Evolutionary conservation across 495 filamentous ascomycete species (phyloP).

Genomic region (Lasiosphaeris hirsuta): DNA sequence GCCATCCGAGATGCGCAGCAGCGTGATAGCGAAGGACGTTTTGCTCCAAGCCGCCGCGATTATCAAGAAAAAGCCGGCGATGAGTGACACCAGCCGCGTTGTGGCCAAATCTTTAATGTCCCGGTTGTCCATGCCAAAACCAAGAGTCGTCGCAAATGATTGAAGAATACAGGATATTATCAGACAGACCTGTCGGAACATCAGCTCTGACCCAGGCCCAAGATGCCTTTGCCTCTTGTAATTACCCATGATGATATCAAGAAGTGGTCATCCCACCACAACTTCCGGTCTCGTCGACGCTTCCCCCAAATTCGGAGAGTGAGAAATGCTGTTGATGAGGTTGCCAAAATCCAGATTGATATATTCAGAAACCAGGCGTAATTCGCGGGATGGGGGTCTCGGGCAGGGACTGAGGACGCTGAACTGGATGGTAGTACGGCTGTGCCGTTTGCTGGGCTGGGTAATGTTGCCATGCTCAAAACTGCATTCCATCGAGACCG

Average conservation of each 20-base stretch:
- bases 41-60: slow-evolving; percentile 30
- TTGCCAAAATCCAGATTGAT: slow-evolving; percentile 21
- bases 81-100: slow-evolving; percentile 9
- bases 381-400: not conserved
- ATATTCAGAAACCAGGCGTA: slow-evolving; percentile 4
- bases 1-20: slow-evolving; percentile 22
- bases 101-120: slow-evolving; percentile 16
- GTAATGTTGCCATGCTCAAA: too few relatives aligned
- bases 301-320: slow-evolving; percentile 25
- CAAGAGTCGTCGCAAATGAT: slow-evolving; percentile 14
- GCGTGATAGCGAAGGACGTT: slow-evolving; percentile 28
- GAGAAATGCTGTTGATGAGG: slow-evolving; percentile 22
- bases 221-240: not conserved
- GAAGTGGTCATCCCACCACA: slow-evolving; percentile 30
- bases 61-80: slow-evolving; percentile 21
- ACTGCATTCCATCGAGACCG: too few relatives aligned
- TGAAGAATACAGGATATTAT: slow-evolving; percentile 15
- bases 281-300: slow-evolving; percentile 1
- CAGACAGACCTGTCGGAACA: slow-evolving; percentile 14
- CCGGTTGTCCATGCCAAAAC: slow-evolving; percentile 20
- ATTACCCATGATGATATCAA: slow-evolving; percentile 28
- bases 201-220: too few relatives aligned
- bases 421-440: too few relatives aligned
- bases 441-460: too few relatives aligned
- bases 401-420: too few relatives aligned